Percentiles rank a stretch among this genome's conserved stretches.
These are phyloP conservation scores for Alternaria ethzedia DNA, from an alignment of 2,329 filamentous ascomycete species.

Conservation along the genomic window DNA sequence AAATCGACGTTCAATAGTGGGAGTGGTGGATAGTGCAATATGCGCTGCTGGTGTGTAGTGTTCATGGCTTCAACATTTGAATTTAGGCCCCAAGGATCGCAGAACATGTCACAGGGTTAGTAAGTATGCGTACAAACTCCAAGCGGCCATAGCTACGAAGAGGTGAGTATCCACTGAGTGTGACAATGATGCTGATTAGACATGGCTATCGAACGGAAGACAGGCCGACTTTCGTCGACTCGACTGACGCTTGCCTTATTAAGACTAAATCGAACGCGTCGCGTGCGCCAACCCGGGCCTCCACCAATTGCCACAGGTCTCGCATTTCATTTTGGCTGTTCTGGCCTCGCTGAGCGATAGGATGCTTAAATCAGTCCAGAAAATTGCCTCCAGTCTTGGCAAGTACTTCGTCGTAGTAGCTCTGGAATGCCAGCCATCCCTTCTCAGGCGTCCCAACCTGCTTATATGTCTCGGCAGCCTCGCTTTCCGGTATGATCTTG, in stretches of 20 bases:
- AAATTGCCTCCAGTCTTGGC: conserved; percentile 59
- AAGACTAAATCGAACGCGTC: not conserved
- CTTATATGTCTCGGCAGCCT: conserved; percentile 49
- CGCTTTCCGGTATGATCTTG: conserved; percentile 50
- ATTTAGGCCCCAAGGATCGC: not conserved
- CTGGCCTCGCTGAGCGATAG: not conserved
- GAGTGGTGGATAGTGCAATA: not conserved
- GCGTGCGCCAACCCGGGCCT: not conserved
- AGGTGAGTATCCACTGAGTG: not conserved
- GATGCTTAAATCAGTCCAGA: conserved; percentile 40
- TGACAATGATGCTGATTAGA: not conserved
- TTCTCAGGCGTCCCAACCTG: conserved; percentile 58
- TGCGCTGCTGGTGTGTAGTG: not conserved
- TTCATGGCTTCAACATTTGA: not conserved
- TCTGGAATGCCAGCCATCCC: conserved; percentile 61
- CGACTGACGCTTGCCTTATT: not conserved
- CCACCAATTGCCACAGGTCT: not conserved
- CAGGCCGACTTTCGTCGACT: not conserved
- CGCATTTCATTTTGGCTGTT: not conserved
- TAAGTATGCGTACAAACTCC: not conserved
- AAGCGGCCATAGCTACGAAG: not conserved
- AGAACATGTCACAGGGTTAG: not conserved
- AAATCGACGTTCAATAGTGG: not conserved
- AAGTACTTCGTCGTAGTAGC: conserved; percentile 62
- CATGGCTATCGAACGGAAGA: not conserved